Conservation (phyloP, 2,329 filamentous ascomycete genomes). For the Xylaria sp. region DNA sequence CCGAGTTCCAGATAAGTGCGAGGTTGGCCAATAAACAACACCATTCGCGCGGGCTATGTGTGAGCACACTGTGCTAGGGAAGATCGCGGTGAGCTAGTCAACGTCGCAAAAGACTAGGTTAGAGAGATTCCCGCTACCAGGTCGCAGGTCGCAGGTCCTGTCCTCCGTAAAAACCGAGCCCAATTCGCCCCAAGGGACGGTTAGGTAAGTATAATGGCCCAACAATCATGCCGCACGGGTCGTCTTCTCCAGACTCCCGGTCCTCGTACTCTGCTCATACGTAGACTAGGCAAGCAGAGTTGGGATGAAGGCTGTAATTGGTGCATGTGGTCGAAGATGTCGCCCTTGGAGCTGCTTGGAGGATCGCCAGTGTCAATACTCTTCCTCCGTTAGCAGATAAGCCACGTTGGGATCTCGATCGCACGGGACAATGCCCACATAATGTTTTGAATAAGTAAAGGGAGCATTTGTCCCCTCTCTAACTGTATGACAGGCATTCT, state of each 20-base stretch:
- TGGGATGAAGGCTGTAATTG: background rate
- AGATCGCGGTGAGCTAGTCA: too few relatives aligned
- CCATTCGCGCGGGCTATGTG: background rate
- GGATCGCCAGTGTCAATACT: background rate
- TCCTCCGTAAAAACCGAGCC: too few relatives aligned
- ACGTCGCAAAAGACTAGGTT: too few relatives aligned
- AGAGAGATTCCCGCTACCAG: too few relatives aligned
- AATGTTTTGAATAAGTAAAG: slow-evolving; percentile 6
- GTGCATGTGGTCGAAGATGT: background rate
- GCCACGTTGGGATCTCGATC: slow-evolving; percentile 14
- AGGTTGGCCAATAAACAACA: slow-evolving; percentile 3
- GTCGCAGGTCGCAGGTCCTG: too few relatives aligned
- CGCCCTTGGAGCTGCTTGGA: background rate
- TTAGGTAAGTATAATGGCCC: background rate
- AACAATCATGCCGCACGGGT: background rate
- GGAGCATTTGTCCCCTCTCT: background rate
- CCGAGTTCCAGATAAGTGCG: background rate
- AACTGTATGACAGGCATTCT: background rate
- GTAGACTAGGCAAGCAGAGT: background rate
- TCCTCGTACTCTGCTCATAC: too few relatives aligned
- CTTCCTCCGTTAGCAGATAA: background rate
- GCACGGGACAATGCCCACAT: slow-evolving; percentile 1
- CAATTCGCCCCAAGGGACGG: background rate
- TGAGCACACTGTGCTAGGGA: background rate
- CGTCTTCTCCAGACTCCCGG: slow-evolving; percentile 6